Conservation (phyloP, 192 early-diverging fungal species). For the Funneliformis mosseae region DNA sequence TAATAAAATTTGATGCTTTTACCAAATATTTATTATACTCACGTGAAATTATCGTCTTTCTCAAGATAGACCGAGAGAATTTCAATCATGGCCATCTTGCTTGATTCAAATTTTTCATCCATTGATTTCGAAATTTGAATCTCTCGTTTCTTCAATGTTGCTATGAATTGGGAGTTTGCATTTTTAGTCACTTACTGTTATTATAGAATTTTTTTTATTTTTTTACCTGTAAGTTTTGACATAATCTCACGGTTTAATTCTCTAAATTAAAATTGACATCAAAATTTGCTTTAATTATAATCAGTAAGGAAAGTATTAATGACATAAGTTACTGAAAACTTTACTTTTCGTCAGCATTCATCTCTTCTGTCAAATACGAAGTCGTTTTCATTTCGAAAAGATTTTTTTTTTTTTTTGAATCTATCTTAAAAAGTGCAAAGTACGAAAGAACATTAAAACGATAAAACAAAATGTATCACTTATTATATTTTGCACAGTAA, state of each 20-base stretch:
- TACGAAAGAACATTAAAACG: too few species aligned
- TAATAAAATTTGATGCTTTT: not conserved
- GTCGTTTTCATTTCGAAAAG: too few species aligned
- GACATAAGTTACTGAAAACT: not conserved
- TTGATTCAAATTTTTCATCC: constrained; percentile 22
- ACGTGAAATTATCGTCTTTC: constrained; percentile 13
- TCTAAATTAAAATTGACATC: not conserved
- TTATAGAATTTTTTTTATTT: not conserved
- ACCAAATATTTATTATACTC: not conserved
- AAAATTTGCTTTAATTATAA: not conserved
- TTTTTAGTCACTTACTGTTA: not conserved
- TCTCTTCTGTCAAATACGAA: not conserved
- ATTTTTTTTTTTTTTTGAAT: too few species aligned
- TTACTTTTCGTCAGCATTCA: not conserved
- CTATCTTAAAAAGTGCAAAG: too few species aligned
- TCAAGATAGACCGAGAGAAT: not conserved
- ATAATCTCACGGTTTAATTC: not conserved
- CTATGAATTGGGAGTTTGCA: not conserved
- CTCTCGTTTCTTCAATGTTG: constrained; percentile 23
- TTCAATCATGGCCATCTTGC: not conserved
- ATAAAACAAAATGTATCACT: too few species aligned
- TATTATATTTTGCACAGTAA: too few species aligned
- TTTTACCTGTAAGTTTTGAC: constrained; percentile 1
- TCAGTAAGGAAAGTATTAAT: not conserved
- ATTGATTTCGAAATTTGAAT: constrained; percentile 24